Evolutionary conservation across 2,329 filamentous ascomycete genomes (phyloP).

Genomic region (Trichoderma sp.): DNA sequence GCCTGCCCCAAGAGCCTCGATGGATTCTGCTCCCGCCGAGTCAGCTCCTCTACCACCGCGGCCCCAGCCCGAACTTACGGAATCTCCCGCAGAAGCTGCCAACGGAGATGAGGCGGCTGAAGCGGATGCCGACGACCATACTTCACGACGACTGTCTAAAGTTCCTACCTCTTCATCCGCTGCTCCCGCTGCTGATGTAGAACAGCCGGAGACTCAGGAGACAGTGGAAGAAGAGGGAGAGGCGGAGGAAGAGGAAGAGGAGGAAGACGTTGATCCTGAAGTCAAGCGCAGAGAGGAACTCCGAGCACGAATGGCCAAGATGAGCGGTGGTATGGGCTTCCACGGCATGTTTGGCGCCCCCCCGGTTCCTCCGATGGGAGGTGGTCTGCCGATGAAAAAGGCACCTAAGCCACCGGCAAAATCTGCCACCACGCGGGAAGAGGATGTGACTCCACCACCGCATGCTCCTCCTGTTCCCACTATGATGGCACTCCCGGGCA

Average conservation of each 20-base stretch:
- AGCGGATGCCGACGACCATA: conserved; percentile 72
- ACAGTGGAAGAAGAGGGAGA: conserved; percentile 55
- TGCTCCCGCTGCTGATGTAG: conserved; percentile 44
- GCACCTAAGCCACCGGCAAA: conserved; percentile 40
- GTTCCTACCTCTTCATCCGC: conserved; percentile 35
- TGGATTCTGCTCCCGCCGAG: conserved; percentile 42
- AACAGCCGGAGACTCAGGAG: conserved; percentile 41
- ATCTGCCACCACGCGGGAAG: conserved; percentile 43
- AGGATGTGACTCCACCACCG: conserved; percentile 42
- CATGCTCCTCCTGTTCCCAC: conserved; percentile 53
- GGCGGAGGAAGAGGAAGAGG: conserved; percentile 69
- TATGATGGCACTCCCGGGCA: conserved; percentile 68
- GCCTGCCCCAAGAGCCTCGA: conserved; percentile 46
- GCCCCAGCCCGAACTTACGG: conserved; percentile 57
- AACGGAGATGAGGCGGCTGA: conserved; percentile 64
- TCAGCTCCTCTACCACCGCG: conserved; percentile 48
- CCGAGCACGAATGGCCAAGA: conserved; percentile 93
- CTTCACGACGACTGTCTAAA: conserved; percentile 36
- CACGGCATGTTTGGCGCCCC: conserved; percentile 83
- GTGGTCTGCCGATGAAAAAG: conserved; percentile 52
- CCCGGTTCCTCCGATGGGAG: conserved; percentile 61
- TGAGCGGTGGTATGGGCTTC: conserved; percentile 98
- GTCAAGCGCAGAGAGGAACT: conserved; percentile 81
- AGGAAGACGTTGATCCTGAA: conserved; percentile 86
- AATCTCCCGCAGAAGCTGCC: conserved; percentile 63